Percentiles rank a stretch among this genome's conserved stretches.
These are phyloP conservation scores for Pezizomycotina sp. DNA, from an alignment of 2,329 filamentous ascomycete species.

Conservation along the genomic window DNA sequence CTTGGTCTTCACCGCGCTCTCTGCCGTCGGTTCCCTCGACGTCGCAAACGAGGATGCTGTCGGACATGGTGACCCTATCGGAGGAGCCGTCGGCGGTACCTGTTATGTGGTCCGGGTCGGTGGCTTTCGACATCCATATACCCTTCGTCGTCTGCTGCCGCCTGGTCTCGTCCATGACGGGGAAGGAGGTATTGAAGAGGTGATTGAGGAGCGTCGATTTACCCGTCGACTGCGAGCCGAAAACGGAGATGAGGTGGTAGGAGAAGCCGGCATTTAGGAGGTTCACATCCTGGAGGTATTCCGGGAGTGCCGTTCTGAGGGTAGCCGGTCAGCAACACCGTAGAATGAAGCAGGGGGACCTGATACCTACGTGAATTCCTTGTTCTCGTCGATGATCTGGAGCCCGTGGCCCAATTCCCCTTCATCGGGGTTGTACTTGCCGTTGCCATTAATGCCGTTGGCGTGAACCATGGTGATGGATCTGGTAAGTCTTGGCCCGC, in stretches of 20 bases:
- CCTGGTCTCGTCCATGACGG: slow-evolving; percentile 91
- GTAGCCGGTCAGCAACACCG: not conserved
- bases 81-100: slow-evolving; percentile 34
- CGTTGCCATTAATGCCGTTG: slow-evolving; percentile 67
- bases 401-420: slow-evolving; percentile 79
- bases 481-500: too few relatives aligned
- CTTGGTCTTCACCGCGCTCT: slow-evolving; percentile 92
- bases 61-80: slow-evolving; percentile 54
- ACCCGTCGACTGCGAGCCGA: slow-evolving; percentile 94
- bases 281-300: slow-evolving; percentile 64
- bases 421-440: slow-evolving; percentile 47
- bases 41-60: slow-evolving; percentile 98
- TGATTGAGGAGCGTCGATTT: slow-evolving; percentile 95
- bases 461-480: too few relatives aligned
- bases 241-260: slow-evolving; percentile 97
- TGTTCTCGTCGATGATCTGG: slow-evolving; percentile 91
- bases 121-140: slow-evolving; percentile 99
- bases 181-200: slow-evolving; percentile 89
- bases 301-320: slow-evolving; percentile 53
- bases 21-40: slow-evolving; percentile 94
- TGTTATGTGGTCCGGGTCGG: slow-evolving; percentile 36
- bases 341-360: slow-evolving; percentile 2
- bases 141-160: slow-evolving; percentile 95
- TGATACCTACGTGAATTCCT: slow-evolving; percentile 73
- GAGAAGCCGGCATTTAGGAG: slow-evolving; percentile 88